Evolutionary conservation across 768 basidiomycete genomes (phyloP).

Genomic region (Panus rudis): DNA sequence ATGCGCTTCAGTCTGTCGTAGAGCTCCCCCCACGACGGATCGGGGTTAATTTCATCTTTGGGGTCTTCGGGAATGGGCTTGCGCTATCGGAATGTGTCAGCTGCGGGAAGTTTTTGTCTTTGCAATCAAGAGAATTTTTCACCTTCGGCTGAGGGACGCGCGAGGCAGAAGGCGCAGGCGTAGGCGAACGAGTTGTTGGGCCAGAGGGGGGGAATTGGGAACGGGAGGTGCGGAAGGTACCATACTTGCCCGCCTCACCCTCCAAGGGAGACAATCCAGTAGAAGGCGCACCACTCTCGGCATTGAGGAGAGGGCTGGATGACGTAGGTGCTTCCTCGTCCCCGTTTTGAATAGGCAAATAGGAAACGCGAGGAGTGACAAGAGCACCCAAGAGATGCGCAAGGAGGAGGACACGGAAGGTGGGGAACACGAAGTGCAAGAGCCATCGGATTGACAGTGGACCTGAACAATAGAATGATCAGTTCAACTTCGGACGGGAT

Average conservation of each 20-base stretch:
- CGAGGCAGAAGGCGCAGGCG: constrained; percentile 35
- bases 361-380: constrained; percentile 56
- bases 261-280: constrained; percentile 44
- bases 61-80: constrained; percentile 10
- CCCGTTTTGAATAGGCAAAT: constrained; percentile 42
- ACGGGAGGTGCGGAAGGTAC: constrained; percentile 55
- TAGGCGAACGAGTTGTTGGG: constrained; percentile 40
- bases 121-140: neutral
- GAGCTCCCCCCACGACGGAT: constrained; percentile 69
- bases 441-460: constrained; percentile 29
- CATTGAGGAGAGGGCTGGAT: constrained; percentile 50
- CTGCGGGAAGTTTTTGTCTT: neutral
- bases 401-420: constrained; percentile 60
- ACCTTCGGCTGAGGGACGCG: constrained; percentile 18
- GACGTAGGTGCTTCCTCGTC: constrained; percentile 32
- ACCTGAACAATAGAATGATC: constrained; percentile 11
- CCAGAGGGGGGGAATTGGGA: constrained; percentile 46
- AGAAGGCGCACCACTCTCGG: constrained; percentile 39
- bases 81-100: constrained; percentile 5
- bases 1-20: constrained; percentile 58
- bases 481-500: too few relatives aligned
- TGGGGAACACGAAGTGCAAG: constrained; percentile 49
- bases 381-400: constrained; percentile 55
- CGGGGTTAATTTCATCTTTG: constrained; percentile 48
- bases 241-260: constrained; percentile 54